phyloP scores from a whole-genome alignment of 768 basidiomycete genomes.

The Pleurotus eryngii region DNA sequence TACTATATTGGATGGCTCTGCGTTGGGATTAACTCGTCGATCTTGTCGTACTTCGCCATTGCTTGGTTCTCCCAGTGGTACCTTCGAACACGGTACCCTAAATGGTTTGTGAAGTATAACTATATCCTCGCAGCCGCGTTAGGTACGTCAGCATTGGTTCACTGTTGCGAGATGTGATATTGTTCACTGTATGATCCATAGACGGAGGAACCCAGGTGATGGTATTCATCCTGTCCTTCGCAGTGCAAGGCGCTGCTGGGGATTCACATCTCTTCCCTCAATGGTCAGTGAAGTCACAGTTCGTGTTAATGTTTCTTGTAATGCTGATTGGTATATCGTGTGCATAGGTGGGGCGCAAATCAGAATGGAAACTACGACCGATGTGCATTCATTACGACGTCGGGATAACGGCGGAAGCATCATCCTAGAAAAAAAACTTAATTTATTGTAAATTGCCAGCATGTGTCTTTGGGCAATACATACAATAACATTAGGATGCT shows the following conservation, averaged over 20 bases:
- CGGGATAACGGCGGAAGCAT: not conserved
- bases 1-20: conserved; percentile 48
- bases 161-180: not conserved
- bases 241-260: conserved; percentile 51
- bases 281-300: conserved; percentile 27
- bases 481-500: too few species aligned
- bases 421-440: too few species aligned
- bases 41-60: conserved; percentile 36
- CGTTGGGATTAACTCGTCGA: conserved; percentile 47
- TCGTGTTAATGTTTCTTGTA: not conserved
- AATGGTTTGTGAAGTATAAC: conserved; percentile 45
- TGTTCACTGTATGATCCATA: not conserved
- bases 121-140: conserved; percentile 37
- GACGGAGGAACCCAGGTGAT: conserved; percentile 38
- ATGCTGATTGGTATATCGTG: not conserved
- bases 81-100: conserved; percentile 39
- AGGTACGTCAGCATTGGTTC: conserved; percentile 15
- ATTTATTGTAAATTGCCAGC: too few species aligned
- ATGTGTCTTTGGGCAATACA: too few species aligned
- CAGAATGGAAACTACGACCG: conserved; percentile 42
- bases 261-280: conserved; percentile 45
- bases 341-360: conserved; percentile 48
- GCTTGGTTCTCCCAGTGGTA: conserved; percentile 47
- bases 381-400: conserved; percentile 25
- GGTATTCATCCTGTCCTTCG: conserved; percentile 49